phyloP scores from a whole-genome alignment of 1,139 yeast species.

The Blastobotrys malaysiensis region DNA sequence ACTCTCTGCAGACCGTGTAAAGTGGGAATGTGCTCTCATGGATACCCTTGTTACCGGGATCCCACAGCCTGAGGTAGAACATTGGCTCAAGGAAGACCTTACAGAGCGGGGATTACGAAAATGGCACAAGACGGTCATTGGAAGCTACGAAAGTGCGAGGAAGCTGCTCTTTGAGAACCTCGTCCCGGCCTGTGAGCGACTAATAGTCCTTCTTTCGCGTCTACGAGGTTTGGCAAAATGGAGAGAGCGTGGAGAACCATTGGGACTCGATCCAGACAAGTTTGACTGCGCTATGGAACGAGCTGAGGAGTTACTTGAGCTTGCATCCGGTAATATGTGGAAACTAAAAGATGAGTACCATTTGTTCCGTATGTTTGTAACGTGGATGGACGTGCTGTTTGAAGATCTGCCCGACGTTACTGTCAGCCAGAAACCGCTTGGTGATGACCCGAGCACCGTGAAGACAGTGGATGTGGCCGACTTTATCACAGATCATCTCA shows the following conservation, averaged over 20 bases:
- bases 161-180: slow-evolving; percentile 45
- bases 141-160: slow-evolving; percentile 46
- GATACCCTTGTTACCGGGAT: slow-evolving; percentile 56
- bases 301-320: slow-evolving; percentile 36
- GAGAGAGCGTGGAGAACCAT: slow-evolving; percentile 31
- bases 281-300: slow-evolving; percentile 29
- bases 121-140: slow-evolving; percentile 49
- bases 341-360: slow-evolving; percentile 49
- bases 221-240: slow-evolving; percentile 44
- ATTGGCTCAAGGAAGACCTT: slow-evolving; percentile 48
- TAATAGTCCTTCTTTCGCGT: slow-evolving; percentile 46
- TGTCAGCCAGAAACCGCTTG: slow-evolving; percentile 14
- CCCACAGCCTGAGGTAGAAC: slow-evolving; percentile 43
- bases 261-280: slow-evolving; percentile 33
- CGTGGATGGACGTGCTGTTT: slow-evolving; percentile 32
- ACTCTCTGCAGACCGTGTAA: slow-evolving; percentile 2
- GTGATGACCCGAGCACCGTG: slow-evolving; percentile 19
- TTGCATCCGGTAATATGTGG: slow-evolving; percentile 42
- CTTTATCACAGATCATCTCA: slow-evolving; percentile 19
- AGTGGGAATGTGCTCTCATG: slow-evolving; percentile 31
- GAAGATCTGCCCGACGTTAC: slow-evolving; percentile 20
- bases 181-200: slow-evolving; percentile 54
- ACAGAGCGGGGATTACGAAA: slow-evolving; percentile 66
- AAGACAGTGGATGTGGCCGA: slow-evolving; percentile 22
- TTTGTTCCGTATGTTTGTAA: slow-evolving; percentile 45